Conservation (phyloP, 179 eudicot genomes). For the Spinacia oleracea region DNA sequence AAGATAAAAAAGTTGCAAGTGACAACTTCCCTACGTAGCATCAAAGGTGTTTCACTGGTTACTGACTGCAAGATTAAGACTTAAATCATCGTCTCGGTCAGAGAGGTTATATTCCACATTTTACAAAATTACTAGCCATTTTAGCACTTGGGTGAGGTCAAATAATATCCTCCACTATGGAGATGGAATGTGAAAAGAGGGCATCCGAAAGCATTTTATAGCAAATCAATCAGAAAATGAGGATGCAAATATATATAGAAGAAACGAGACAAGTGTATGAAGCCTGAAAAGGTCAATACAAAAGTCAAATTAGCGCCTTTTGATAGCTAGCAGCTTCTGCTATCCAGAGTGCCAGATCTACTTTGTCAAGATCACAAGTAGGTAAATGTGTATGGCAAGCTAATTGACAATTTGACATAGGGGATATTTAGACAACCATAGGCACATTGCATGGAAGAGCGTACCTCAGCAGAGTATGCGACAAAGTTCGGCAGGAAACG, state of each 20-base stretch:
- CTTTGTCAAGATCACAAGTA: background rate
- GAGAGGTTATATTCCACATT: too few species aligned
- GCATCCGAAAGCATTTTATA: too few species aligned
- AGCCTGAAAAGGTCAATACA: background rate
- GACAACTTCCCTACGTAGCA: background rate
- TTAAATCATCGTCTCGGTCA: too few species aligned
- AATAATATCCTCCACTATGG: background rate
- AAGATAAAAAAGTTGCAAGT: background rate
- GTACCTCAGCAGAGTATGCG: conserved; percentile 67
- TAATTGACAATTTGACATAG: background rate
- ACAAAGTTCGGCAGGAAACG: conserved; percentile 66
- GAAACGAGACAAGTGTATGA: background rate
- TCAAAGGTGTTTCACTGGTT: too few species aligned
- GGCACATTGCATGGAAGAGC: conserved; percentile 9
- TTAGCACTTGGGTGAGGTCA: background rate
- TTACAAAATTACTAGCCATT: too few species aligned
- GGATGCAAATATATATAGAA: background rate
- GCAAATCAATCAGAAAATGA: background rate
- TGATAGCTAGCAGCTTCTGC: background rate
- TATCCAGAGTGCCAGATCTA: background rate
- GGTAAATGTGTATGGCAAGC: background rate
- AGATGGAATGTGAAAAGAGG: background rate
- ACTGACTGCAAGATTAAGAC: too few species aligned
- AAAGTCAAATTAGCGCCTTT: background rate
- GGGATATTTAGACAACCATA: background rate